phyloP scores from a whole-genome alignment of 2,329 filamentous ascomycete genomes.

The Magnaporthiopsis poae region DNA sequence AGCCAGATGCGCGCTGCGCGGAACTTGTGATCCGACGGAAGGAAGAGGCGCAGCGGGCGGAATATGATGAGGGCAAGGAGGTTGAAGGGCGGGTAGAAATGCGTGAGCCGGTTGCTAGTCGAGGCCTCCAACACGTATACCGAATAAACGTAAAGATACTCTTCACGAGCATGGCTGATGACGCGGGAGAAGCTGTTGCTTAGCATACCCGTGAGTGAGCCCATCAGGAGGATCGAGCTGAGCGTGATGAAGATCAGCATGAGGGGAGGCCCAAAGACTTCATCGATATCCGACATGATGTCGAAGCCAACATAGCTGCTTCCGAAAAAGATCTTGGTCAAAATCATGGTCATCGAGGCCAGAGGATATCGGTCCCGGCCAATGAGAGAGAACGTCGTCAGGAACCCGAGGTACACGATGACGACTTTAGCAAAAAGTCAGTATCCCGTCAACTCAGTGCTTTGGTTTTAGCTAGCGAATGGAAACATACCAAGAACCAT shows the following conservation, averaged over 20 bases:
- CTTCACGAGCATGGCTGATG: slow-evolving; percentile 56
- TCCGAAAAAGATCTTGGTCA: slow-evolving; percentile 74
- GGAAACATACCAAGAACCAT: slow-evolving; percentile 31
- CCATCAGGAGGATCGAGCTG: slow-evolving; percentile 69
- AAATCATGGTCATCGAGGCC: slow-evolving; percentile 61
- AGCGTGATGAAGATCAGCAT: slow-evolving; percentile 68
- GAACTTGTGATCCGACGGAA: slow-evolving; percentile 53
- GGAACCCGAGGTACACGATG: slow-evolving; percentile 76
- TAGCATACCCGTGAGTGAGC: slow-evolving; percentile 67
- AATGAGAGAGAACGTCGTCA: slow-evolving; percentile 75
- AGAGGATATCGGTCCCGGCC: slow-evolving; percentile 60
- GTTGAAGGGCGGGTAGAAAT: slow-evolving; percentile 65
- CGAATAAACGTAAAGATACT: slow-evolving; percentile 69
- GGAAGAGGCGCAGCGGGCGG: slow-evolving; percentile 59
- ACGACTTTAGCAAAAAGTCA: slow-evolving; percentile 37
- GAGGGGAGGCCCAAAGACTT: slow-evolving; percentile 45
- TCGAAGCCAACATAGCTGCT: slow-evolving; percentile 67
- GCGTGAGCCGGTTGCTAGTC: slow-evolving; percentile 57
- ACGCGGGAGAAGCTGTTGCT: slow-evolving; percentile 63
- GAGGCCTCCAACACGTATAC: slow-evolving; percentile 57
- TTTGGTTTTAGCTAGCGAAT: not conserved
- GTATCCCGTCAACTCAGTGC: not conserved
- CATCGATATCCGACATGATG: slow-evolving; percentile 51
- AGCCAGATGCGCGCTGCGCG: slow-evolving; percentile 51
- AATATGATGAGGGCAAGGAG: slow-evolving; percentile 63